phyloP scores from a whole-genome alignment of 1,284 basidiomycete genomes.

The Irpex lacteus region DNA sequence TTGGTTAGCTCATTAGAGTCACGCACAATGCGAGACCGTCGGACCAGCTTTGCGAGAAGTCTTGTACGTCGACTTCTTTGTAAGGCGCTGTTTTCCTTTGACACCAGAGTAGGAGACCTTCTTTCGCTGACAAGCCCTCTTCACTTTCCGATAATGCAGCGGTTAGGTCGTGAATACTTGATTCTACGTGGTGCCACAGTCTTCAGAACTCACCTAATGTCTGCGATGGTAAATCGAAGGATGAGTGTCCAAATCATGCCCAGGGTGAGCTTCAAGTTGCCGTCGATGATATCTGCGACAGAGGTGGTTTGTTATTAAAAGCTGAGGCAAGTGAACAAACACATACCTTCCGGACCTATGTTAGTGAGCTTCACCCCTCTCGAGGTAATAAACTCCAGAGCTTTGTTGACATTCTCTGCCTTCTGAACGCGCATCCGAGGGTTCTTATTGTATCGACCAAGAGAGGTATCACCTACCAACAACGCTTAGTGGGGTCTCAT shows the following conservation, averaged over 20 bases:
- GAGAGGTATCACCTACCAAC: slow-evolving; percentile 74
- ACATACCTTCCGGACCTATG: slow-evolving; percentile 87
- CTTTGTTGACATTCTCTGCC: slow-evolving; percentile 97
- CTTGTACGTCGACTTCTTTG: slow-evolving; percentile 88
- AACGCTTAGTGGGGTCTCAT: slow-evolving; percentile 1
- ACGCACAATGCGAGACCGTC: slow-evolving; percentile 93
- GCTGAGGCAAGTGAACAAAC: background rate
- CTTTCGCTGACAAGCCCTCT: slow-evolving; percentile 96
- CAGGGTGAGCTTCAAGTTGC: slow-evolving; percentile 94
- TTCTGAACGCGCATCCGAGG: slow-evolving; percentile 95
- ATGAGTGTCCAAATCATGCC: slow-evolving; percentile 99
- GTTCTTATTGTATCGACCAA: slow-evolving; percentile 89
- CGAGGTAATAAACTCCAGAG: slow-evolving; percentile 92
- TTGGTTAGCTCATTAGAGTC: slow-evolving; percentile 3
- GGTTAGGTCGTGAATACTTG: slow-evolving; percentile 4
- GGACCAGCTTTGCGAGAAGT: slow-evolving; percentile 91
- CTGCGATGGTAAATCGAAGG: slow-evolving; percentile 94
- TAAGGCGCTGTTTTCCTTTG: slow-evolving; percentile 94
- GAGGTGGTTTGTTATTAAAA: background rate
- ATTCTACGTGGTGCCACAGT: background rate
- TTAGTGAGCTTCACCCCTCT: slow-evolving; percentile 96
- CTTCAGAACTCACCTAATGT: slow-evolving; percentile 75
- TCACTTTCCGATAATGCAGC: slow-evolving; percentile 53
- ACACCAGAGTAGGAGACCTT: slow-evolving; percentile 96
- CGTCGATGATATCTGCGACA: slow-evolving; percentile 89